Percentiles rank a stretch among this genome's conserved stretches.
phyloP scores from a whole-genome alignment of 768 basidiomycete genomes.

The Coprinopsis strossmayeri region DNA sequence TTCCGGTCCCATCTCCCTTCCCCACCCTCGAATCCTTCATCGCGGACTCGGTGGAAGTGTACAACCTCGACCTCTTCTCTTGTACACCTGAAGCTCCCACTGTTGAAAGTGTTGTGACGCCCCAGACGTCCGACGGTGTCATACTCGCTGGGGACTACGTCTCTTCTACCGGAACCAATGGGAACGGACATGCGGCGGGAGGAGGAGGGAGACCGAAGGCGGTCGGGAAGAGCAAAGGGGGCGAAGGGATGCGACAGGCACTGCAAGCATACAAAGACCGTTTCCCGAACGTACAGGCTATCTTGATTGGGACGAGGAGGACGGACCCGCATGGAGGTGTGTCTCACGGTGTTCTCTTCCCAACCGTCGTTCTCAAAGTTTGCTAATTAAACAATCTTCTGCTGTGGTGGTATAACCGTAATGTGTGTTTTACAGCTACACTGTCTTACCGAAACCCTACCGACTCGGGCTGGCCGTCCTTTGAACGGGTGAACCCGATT shows the following conservation, averaged over 20 bases:
- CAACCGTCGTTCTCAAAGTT: background rate
- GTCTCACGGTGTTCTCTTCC: constrained; percentile 20
- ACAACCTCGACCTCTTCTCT: constrained; percentile 72
- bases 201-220: constrained; percentile 28
- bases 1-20: constrained; percentile 88
- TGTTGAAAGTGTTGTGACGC: constrained; percentile 43
- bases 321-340: constrained; percentile 92
- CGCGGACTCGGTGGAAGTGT: constrained; percentile 46
- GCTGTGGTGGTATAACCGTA: background rate
- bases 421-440: constrained; percentile 37
- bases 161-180: too few species aligned
- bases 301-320: constrained; percentile 84
- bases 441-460: constrained; percentile 72
- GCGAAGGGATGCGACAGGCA: constrained; percentile 74
- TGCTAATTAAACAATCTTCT: background rate
- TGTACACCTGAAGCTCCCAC: constrained; percentile 31
- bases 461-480: constrained; percentile 84
- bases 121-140: constrained; percentile 18
- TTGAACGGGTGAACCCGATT: constrained; percentile 90
- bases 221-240: constrained; percentile 49
- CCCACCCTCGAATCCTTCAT: constrained; percentile 81
- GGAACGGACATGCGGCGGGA: too few species aligned
- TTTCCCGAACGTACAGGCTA: constrained; percentile 66
- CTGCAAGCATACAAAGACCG: constrained; percentile 63
- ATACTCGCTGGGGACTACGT: constrained; percentile 18